A percentile compares a stretch with the other conserved stretches of the same genome.
Evolutionary conservation across 805 yeast species (phyloP).

Genomic region (Suhomyces tanzawaensis): DNA sequence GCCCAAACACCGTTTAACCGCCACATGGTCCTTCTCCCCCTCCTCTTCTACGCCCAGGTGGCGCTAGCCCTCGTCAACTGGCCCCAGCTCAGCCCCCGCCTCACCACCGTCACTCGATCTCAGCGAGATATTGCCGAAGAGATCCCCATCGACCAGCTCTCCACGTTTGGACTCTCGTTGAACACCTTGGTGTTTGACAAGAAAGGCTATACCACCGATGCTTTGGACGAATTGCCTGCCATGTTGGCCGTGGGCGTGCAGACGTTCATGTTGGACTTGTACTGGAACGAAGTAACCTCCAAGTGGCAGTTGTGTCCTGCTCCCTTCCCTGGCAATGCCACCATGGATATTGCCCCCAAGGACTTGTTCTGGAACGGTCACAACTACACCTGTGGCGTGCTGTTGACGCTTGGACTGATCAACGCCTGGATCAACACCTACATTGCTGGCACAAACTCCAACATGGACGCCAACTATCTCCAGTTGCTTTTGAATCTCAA

Average conservation of each 20-base stretch:
- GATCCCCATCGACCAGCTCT: slow-evolving; percentile 34
- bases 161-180: slow-evolving; percentile 32
- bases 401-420: slow-evolving; percentile 22
- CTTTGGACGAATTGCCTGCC: slow-evolving; percentile 16
- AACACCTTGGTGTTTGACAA: slow-evolving; percentile 26
- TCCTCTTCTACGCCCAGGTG: slow-evolving; percentile 1
- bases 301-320: slow-evolving; percentile 59
- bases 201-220: slow-evolving; percentile 18
- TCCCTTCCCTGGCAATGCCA: slow-evolving; percentile 31
- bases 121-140: slow-evolving; percentile 34
- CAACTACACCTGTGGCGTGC: slow-evolving; percentile 28
- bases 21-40: neutral
- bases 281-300: slow-evolving; percentile 46
- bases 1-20: too few relatives aligned
- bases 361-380: slow-evolving; percentile 26
- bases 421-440: slow-evolving; percentile 19
- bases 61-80: slow-evolving; percentile 1
- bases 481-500: slow-evolving; percentile 29
- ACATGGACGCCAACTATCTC: slow-evolving; percentile 31
- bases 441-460: slow-evolving; percentile 28
- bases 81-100: slow-evolving; percentile 4
- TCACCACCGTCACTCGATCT: slow-evolving; percentile 23
- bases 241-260: slow-evolving; percentile 45
- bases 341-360: slow-evolving; percentile 12
- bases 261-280: slow-evolving; percentile 51